Base-by-base conservation (phyloP, 192 early-diverging fungal species). In the Cetraspora pellucida region DNA sequence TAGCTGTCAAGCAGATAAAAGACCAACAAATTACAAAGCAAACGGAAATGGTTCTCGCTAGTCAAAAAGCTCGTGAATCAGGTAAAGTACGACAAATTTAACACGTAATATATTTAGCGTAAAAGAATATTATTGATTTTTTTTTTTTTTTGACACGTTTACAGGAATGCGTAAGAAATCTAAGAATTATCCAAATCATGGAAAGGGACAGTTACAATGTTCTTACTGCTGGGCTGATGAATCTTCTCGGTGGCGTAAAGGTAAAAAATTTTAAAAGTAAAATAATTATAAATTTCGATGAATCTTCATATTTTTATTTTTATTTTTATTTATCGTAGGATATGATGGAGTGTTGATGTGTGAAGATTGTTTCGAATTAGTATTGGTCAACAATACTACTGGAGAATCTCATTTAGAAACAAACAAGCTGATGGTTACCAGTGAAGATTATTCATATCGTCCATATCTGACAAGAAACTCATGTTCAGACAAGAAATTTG, bases 261-360 rank as follows among this genome's bases (percentile, higher is more conserved):
- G 88, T 88, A 78, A 21, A 50, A 46, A 49, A 23, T 55, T 10
- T 28, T 50, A 25, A n/a, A 25, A n/a, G 2, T 21, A 14, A 50
- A n/a, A 49, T n/a, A 49, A 16, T 10, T 74, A 0, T 11, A 25
- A 46, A 28, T 31, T 49, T 27, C 13, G 2, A 16, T 52, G 3
- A 19, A 2, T 0, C 45, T 47, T 27, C 44, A 46, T 16, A 45
- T 45, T 45, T 27, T 49, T 43, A 17, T n/a, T 45, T 0, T 10
- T 7, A 1, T 54, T 14, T 49, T 64, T 59, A 19, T 37, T 55
- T n/a, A 27, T 14, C 13, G 25, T 68, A 87, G 91, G 91, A 6
- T 91, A 91, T 76, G 87, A 93, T 50, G 90, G 90, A 3, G 86
- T 93, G 7, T 78, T 91, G 4, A 90, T 93, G 90, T 93, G 91